Evolutionary conservation across 2,329 filamentous ascomycete genomes (phyloP).

Genomic region (Curvularia eragrostidis): DNA sequence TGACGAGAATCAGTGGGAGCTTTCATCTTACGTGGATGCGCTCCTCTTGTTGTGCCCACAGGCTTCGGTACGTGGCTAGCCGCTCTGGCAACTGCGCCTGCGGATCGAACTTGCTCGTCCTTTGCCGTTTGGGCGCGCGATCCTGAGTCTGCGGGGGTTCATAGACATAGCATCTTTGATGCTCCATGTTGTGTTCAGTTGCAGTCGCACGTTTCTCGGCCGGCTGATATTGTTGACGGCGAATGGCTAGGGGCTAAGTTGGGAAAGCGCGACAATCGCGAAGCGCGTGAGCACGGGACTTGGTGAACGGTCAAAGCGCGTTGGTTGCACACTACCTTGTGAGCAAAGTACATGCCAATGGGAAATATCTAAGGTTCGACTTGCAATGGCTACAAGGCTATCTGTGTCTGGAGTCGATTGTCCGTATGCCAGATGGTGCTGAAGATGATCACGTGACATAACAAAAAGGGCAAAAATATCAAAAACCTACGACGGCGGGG

Average conservation of each 20-base stretch:
- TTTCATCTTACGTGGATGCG: slow-evolving; percentile 63
- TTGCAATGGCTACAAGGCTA: too few species aligned
- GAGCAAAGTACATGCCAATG: too few species aligned
- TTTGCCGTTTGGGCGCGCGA: slow-evolving; percentile 52
- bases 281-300: slow-evolving; percentile 40
- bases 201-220: neutral
- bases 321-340: too few species aligned
- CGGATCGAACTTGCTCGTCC: slow-evolving; percentile 39
- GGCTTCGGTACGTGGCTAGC: slow-evolving; percentile 64
- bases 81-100: slow-evolving; percentile 54
- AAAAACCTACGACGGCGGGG: too few species aligned
- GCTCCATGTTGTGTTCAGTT: slow-evolving; percentile 51
- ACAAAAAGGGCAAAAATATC: neutral
- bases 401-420: too few species aligned
- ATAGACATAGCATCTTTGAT: slow-evolving; percentile 58
- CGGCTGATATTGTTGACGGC: slow-evolving; percentile 9
- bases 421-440: too few species aligned
- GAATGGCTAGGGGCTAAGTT: slow-evolving; percentile 19
- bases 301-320: slow-evolving; percentile 23
- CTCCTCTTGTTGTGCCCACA: slow-evolving; percentile 70
- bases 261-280: slow-evolving; percentile 27
- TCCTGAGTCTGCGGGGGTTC: slow-evolving; percentile 45
- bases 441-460: too few species aligned
- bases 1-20: neutral
- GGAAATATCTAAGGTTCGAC: too few species aligned